Evolutionary conservation across 805 yeast genomes (phyloP).

Genomic region (Lachancea kluyveri): DNA sequence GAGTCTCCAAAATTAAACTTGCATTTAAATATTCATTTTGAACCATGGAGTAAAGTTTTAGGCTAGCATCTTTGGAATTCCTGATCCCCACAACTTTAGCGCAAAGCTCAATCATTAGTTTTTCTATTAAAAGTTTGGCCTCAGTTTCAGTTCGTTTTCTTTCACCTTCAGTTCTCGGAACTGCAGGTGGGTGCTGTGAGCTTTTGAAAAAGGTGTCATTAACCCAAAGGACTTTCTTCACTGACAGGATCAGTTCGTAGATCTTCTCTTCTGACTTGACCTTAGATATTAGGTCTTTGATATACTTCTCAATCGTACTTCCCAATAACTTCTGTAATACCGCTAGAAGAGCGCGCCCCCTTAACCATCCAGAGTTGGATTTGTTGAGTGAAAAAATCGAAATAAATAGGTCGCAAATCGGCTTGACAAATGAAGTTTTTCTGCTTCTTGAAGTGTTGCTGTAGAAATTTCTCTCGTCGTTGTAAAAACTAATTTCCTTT

Average conservation of each 20-base stretch:
- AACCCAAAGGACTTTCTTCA: slow-evolving; percentile 38
- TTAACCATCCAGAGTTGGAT: slow-evolving; percentile 61
- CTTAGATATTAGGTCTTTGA: slow-evolving; percentile 34
- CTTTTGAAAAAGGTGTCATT: slow-evolving; percentile 46
- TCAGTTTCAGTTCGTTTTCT: slow-evolving; percentile 49
- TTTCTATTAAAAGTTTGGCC: slow-evolving; percentile 49
- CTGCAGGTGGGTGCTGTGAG: slow-evolving; percentile 9
- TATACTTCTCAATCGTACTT: slow-evolving; percentile 73
- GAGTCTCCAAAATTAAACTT: slow-evolving; percentile 50
- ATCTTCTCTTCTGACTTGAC: slow-evolving; percentile 35
- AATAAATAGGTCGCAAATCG: slow-evolving; percentile 72
- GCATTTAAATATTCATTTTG: slow-evolving; percentile 70
- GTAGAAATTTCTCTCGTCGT: slow-evolving; percentile 12
- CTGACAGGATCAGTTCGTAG: slow-evolving; percentile 32
- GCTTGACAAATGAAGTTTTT: slow-evolving; percentile 58
- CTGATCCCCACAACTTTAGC: slow-evolving; percentile 68
- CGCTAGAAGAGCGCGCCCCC: slow-evolving; percentile 78
- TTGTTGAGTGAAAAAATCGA: slow-evolving; percentile 60
- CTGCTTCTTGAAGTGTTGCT: slow-evolving; percentile 4
- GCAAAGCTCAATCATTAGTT: slow-evolving; percentile 56
- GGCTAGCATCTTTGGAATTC: slow-evolving; percentile 58
- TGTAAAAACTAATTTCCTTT: slow-evolving; percentile 10
- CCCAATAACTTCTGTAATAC: slow-evolving; percentile 83
- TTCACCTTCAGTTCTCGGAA: slow-evolving; percentile 44
- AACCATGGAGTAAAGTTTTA: slow-evolving; percentile 52